Evolutionary conservation across 164 flowering plant genomes (phyloP), one percentile per base, ranked within the genome.

Genomic region (Aristolochia fimbriata): DNA sequence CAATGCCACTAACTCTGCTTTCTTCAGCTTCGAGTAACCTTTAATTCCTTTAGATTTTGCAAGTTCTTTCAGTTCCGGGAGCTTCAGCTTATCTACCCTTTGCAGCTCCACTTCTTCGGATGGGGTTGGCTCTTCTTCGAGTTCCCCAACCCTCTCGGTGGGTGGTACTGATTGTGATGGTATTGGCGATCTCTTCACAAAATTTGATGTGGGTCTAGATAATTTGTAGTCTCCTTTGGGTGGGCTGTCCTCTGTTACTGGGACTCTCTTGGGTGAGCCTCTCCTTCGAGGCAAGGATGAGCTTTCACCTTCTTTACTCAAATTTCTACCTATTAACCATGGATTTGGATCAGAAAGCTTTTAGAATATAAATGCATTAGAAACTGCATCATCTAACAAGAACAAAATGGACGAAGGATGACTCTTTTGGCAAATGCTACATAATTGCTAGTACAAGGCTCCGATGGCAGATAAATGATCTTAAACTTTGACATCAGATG

Each of bases 21-120:
- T 86, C 69, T 78, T 84, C 66, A 81, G 62, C 66, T 71, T 83
- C 0, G 93, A 84, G 76, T 82, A 86, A 20, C 87, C 89, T 61
- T 65, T 84, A 12, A 84, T 48, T 58, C 87, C 87, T 68, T 76
- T 76, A 0, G 81, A 76, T 63, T 78, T 84, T 15, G 89, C 89
- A 15, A 82, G 69, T 63, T 77, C 80, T 74, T 80, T 81, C 12
- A 84, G 76, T 62, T 79, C 82, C 11, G 70, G 15, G 55, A 86
- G 77, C 71, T 82, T 84, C 87, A 86, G 70, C 14, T 56, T 63
- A 47, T 69, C 81, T 15, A 80, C 15, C 50, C 50, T 52, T 30
- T 56, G 63, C 47, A 46, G 54, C 24, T 65, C 57, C 20, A 17
- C 19, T 16, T 50, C 58, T 5, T 22, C 69, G 8, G 1, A 66